Conservation (phyloP, 495 filamentous ascomycete genomes). For the Beverwykella pulmonaria region DNA sequence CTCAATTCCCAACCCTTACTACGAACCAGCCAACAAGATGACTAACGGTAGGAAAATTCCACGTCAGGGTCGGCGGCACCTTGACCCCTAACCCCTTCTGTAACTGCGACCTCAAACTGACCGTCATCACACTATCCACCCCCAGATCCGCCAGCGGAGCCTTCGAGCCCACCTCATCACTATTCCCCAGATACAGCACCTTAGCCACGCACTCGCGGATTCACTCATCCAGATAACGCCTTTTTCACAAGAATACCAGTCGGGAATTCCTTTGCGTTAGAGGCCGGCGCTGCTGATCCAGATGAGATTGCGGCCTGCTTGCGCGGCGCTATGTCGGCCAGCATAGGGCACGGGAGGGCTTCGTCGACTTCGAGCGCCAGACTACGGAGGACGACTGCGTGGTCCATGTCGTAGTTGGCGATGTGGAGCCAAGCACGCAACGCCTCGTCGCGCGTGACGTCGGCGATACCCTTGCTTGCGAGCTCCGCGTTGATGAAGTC, state of each 20-base stretch:
- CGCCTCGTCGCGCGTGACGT: constrained; percentile 49
- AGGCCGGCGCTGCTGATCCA: too few relatives aligned
- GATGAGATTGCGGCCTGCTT: constrained; percentile 26
- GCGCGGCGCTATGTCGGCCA: constrained; percentile 46
- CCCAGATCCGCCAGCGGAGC: constrained; percentile 49
- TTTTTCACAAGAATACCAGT: constrained; percentile 32
- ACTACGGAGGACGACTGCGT: constrained; percentile 47
- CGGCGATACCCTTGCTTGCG: constrained; percentile 50
- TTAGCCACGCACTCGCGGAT: not conserved
- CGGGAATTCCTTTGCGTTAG: too few relatives aligned
- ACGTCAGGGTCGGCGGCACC: constrained; percentile 50
- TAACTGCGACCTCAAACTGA: constrained; percentile 46
- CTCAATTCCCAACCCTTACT: too few relatives aligned
- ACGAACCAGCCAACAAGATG: constrained; percentile 47
- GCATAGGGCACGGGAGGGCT: constrained; percentile 30
- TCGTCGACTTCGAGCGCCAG: constrained; percentile 29
- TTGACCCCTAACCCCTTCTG: constrained; percentile 47
- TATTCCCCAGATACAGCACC: constrained; percentile 27
- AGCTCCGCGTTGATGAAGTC: constrained; percentile 52
- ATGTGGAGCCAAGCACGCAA: constrained; percentile 50
- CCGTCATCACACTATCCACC: constrained; percentile 53
- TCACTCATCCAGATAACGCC: constrained; percentile 35
- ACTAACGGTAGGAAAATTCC: constrained; percentile 48
- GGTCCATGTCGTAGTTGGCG: constrained; percentile 44
- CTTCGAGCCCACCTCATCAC: constrained; percentile 47